Evolutionary conservation across 805 yeast species (phyloP).

Genomic region (Wickerhamomyces pijperi): DNA sequence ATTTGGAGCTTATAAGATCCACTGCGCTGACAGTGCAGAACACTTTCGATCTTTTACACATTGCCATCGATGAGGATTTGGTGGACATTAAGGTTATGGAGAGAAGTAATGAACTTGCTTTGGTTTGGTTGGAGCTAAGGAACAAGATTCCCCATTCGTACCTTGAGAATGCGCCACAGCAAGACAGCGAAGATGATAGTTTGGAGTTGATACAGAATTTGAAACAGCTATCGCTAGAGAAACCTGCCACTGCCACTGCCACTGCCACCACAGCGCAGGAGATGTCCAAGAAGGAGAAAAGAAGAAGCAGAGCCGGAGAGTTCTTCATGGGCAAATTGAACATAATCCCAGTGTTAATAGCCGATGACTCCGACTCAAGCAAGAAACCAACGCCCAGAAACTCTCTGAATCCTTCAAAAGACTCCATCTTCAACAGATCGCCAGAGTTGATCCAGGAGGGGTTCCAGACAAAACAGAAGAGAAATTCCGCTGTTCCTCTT

Average conservation of each 20-base stretch:
- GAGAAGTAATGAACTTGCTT: conserved; percentile 25
- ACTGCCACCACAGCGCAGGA: conserved; percentile 1
- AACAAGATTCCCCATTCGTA: conserved; percentile 14
- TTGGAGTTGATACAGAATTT: conserved; percentile 11
- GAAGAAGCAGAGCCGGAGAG: conserved; percentile 25
- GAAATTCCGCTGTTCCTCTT: no score
- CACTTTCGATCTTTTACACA: conserved; percentile 26
- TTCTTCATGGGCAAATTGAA: conserved; percentile 29
- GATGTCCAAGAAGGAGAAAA: conserved; percentile 11
- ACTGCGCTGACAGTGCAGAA: conserved; percentile 30
- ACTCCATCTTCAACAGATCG: background rate
- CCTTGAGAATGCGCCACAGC: conserved; percentile 4
- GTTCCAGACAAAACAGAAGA: background rate
- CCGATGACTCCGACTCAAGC: conserved; percentile 19
- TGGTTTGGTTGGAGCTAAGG: conserved; percentile 20
- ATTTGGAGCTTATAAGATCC: conserved; percentile 21
- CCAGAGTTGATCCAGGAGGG: background rate
- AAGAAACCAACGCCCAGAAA: background rate
- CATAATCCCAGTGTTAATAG: conserved; percentile 25
- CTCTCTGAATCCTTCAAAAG: background rate
- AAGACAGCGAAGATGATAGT: conserved; percentile 1
- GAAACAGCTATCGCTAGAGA: conserved; percentile 15
- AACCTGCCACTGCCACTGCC: conserved; percentile 1
- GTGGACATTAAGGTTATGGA: conserved; percentile 25
- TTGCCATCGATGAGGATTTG: conserved; percentile 30